phyloP scores from a whole-genome alignment of 495 filamentous ascomycete species.

The Jackrogersella minutella region DNA sequence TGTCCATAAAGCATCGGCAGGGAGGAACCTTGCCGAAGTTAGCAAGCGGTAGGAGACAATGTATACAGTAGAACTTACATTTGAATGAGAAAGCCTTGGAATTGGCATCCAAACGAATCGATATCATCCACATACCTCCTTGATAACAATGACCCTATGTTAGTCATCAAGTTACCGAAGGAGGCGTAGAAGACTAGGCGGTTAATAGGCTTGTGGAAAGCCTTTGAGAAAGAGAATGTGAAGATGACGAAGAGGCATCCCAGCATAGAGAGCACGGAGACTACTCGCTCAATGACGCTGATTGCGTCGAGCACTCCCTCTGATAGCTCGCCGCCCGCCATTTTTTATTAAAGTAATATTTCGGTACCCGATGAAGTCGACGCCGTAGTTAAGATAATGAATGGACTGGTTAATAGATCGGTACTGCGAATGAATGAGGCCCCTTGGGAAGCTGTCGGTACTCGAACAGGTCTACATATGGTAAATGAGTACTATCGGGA shows the following conservation, averaged over 20 bases:
- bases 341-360: neutral
- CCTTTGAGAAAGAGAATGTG: conserved; percentile 68
- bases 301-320: conserved; percentile 53
- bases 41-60: conserved; percentile 15
- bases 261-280: conserved; percentile 74
- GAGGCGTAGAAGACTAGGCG: conserved; percentile 85
- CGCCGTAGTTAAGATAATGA: neutral
- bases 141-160: conserved; percentile 79
- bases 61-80: conserved; percentile 62
- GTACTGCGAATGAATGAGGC: neutral
- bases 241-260: conserved; percentile 77
- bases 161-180: conserved; percentile 83
- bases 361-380: neutral
- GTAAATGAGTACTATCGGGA: neutral
- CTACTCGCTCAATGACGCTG: conserved; percentile 69
- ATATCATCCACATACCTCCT: conserved; percentile 59
- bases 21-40: conserved; percentile 67
- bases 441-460: neutral
- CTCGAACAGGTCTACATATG: conserved; percentile 1
- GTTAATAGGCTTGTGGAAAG: conserved; percentile 88
- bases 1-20: conserved; percentile 82
- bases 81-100: conserved; percentile 76
- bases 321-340: conserved; percentile 32
- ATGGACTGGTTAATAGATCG: neutral
- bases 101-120: conserved; percentile 69